Conservation (phyloP, 176 grass and related monocot genomes). For the Zoysia pacifica region DNA sequence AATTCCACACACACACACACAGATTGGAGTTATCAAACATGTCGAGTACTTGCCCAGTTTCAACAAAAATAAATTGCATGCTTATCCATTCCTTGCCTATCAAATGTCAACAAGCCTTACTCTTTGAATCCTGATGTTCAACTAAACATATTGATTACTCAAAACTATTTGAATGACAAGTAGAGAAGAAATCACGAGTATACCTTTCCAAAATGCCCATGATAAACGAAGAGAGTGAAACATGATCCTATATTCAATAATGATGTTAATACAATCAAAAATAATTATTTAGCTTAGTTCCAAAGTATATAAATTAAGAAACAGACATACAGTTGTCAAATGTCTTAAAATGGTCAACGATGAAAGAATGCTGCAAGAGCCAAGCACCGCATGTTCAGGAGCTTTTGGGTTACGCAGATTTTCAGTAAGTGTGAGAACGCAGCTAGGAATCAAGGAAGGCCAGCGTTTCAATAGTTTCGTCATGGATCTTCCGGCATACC, state of each 20-base stretch:
- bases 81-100: conserved; percentile 11
- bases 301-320: conserved; percentile 15
- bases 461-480: conserved; percentile 84
- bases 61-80: conserved; percentile 28
- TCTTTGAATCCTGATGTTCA: background rate
- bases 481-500: conserved; percentile 85
- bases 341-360: conserved; percentile 78
- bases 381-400: conserved; percentile 79
- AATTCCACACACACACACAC: background rate
- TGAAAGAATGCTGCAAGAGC: conserved; percentile 77
- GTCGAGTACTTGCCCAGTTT: conserved; percentile 7
- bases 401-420: conserved; percentile 69
- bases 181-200: background rate
- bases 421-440: conserved; percentile 61
- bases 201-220: conserved; percentile 91
- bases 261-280: conserved; percentile 31
- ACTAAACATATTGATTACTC: conserved; percentile 18
- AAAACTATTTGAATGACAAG: conserved; percentile 3
- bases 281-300: conserved; percentile 23
- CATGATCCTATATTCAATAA: conserved; percentile 61
- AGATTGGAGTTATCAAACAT: conserved; percentile 32
- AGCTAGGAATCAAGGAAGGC: conserved; percentile 75
- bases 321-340: conserved; percentile 65
- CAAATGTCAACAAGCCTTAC: conserved; percentile 12
- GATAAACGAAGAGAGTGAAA: conserved; percentile 80